Evolutionary conservation across 768 basidiomycete genomes (phyloP).

Genomic region (Suillus luteus): DNA sequence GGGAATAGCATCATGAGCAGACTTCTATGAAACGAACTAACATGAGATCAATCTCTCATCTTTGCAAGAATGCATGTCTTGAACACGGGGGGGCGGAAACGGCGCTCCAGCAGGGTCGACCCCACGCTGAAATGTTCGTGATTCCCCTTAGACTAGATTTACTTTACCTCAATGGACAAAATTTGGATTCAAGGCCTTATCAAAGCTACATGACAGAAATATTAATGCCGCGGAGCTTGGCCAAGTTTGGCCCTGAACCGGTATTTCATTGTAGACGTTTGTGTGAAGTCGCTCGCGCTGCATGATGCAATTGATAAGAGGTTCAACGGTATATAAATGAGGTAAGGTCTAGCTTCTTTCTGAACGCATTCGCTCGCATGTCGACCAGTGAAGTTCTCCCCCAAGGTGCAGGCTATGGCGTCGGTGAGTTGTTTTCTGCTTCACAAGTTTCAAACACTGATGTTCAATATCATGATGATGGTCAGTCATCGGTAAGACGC

Average conservation of each 20-base stretch:
- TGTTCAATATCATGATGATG: not conserved
- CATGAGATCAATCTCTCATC: no score
- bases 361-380: conserved; percentile 13
- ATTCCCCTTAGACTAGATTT: no score
- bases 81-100: no score
- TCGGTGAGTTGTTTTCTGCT: conserved; percentile 47
- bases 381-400: conserved; percentile 51
- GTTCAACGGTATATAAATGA: not conserved
- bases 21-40: no score
- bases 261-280: not conserved
- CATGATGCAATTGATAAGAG: not conserved
- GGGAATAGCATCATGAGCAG: no score
- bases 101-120: no score
- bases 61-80: no score
- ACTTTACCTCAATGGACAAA: no score
- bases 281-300: not conserved
- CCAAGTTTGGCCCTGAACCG: not conserved
- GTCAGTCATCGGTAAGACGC: conserved; percentile 52
- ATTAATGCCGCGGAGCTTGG: not conserved
- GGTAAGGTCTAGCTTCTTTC: not conserved
- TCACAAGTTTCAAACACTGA: conserved; percentile 6
- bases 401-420: conserved; percentile 85
- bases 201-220: conserved; percentile 2
- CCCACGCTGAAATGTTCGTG: no score
- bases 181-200: not conserved